Evolutionary conservation across 2,329 filamentous ascomycete species (phyloP).

Genomic region (Colletotrichum orchidophilum): DNA sequence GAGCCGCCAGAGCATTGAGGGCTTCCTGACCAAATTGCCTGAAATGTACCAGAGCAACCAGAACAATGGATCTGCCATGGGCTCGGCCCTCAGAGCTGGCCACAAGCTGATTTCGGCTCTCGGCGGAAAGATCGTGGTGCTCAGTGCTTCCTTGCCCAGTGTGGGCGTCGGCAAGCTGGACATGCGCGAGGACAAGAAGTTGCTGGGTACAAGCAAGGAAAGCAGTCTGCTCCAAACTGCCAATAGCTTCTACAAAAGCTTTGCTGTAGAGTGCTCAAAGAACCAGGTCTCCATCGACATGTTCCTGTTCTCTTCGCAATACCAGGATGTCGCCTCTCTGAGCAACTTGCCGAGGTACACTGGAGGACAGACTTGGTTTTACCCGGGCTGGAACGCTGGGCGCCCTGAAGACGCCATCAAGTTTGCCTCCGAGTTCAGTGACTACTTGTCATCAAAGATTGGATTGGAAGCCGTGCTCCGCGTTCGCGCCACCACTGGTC

Average conservation of each 20-base stretch:
- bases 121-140: conserved; percentile 92
- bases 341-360: conserved; percentile 97
- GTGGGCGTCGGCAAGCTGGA: conserved; percentile 89
- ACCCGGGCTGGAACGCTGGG: conserved; percentile 96
- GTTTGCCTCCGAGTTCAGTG: conserved; percentile 95
- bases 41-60: conserved; percentile 97
- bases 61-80: conserved; percentile 91
- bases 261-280: conserved; percentile 98
- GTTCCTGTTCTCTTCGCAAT: conserved; percentile 95
- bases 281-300: conserved; percentile 98
- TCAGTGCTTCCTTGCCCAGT: conserved; percentile 91
- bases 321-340: conserved; percentile 96
- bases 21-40: conserved; percentile 89
- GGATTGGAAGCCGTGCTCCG: conserved; percentile 95
- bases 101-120: conserved; percentile 96
- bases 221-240: conserved; percentile 86
- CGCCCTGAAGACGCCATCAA: conserved; percentile 96
- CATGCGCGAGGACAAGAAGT: conserved; percentile 95
- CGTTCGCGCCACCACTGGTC: conserved; percentile 91
- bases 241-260: conserved; percentile 98
- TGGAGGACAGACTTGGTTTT: conserved; percentile 98
- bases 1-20: conserved; percentile 89
- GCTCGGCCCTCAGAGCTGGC: conserved; percentile 88
- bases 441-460: conserved; percentile 96
- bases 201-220: conserved; percentile 94